Evolutionary conservation across 2,329 filamentous ascomycete genomes (phyloP).

Genomic region (Drechslerella stenobrocha): DNA sequence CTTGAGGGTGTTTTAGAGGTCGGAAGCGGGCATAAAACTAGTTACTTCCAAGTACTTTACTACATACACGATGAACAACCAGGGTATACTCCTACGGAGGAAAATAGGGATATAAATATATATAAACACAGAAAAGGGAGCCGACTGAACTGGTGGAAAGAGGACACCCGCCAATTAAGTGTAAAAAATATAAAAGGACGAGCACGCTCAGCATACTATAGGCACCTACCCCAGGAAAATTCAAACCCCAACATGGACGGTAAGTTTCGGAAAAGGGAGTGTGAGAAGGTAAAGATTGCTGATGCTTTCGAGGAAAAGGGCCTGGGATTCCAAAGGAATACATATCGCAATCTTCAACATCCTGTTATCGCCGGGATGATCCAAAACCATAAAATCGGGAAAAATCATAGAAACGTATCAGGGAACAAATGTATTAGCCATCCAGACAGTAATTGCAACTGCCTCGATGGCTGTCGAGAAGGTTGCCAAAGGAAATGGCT

Average conservation of each 20-base stretch:
- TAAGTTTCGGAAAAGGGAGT: conserved; percentile 16
- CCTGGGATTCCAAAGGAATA: conserved; percentile 17
- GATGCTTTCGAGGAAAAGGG: conserved; percentile 12
- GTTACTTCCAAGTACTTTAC: background rate
- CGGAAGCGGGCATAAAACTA: background rate
- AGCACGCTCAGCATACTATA: conserved; percentile 43
- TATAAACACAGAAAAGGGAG: conserved; percentile 44
- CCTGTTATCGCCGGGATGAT: conserved; percentile 17
- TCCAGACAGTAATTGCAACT: background rate
- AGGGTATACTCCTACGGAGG: conserved; percentile 3
- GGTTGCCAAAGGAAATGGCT: conserved; percentile 6
- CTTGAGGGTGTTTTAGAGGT: background rate
- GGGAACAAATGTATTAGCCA: conserved; percentile 2
- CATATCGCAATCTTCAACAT: conserved; percentile 17
- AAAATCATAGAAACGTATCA: conserved; percentile 28
- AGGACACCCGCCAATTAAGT: conserved; percentile 46
- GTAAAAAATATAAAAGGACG: conserved; percentile 18
- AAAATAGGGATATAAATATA: background rate
- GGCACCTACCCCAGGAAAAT: conserved; percentile 25
- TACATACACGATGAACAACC: conserved; percentile 3
- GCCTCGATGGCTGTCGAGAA: background rate
- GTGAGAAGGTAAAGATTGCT: conserved; percentile 34
- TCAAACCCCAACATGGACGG: conserved; percentile 17
- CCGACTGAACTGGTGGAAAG: conserved; percentile 19
- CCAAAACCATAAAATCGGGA: conserved; percentile 26